Evolutionary conservation across 495 filamentous ascomycete genomes (phyloP).

Genomic region (Bathelium albidoporum): DNA sequence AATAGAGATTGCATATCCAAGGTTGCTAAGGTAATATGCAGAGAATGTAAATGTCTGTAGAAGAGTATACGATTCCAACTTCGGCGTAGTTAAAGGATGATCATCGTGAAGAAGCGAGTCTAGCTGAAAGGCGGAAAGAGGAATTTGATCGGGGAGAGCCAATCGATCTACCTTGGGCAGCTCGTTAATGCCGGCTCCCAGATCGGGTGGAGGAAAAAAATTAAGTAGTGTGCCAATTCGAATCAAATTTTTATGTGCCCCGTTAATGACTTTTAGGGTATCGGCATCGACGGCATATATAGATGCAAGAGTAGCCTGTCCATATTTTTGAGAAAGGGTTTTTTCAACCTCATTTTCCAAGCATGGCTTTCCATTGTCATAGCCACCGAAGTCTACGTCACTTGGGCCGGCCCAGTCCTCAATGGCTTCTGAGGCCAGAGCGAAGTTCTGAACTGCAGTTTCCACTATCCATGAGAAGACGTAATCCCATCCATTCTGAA

Average conservation of each 20-base stretch:
- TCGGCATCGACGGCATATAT: conserved; percentile 58
- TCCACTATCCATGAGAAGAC: conserved; percentile 75
- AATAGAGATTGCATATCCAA: conserved; percentile 50
- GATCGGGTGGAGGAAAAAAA: conserved; percentile 42
- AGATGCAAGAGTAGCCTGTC: conserved; percentile 59
- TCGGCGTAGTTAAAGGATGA: conserved; percentile 61
- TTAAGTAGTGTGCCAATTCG: conserved; percentile 51
- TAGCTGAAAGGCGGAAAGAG: conserved; percentile 39
- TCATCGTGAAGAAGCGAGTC: conserved; percentile 48
- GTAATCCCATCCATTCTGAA: conserved; percentile 55
- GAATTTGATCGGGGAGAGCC: conserved; percentile 31
- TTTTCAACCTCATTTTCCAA: conserved; percentile 42
- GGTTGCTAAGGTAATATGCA: conserved; percentile 49
- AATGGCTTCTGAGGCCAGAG: conserved; percentile 47
- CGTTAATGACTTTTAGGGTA: conserved; percentile 47
- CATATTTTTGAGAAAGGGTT: conserved; percentile 55
- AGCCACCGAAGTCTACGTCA: conserved; percentile 71
- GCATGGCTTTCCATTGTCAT: conserved; percentile 37
- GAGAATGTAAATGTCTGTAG: conserved; percentile 61
- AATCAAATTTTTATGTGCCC: conserved; percentile 50
- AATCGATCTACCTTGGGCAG: conserved; percentile 25
- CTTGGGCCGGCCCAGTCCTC: conserved; percentile 70
- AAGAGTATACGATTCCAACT: conserved; percentile 47
- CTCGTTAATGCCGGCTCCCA: conserved; percentile 23
- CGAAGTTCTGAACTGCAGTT: conserved; percentile 41